Base-by-base conservation (phyloP, 176 grass and related monocot genomes). In the Musa troglodytarum region DNA sequence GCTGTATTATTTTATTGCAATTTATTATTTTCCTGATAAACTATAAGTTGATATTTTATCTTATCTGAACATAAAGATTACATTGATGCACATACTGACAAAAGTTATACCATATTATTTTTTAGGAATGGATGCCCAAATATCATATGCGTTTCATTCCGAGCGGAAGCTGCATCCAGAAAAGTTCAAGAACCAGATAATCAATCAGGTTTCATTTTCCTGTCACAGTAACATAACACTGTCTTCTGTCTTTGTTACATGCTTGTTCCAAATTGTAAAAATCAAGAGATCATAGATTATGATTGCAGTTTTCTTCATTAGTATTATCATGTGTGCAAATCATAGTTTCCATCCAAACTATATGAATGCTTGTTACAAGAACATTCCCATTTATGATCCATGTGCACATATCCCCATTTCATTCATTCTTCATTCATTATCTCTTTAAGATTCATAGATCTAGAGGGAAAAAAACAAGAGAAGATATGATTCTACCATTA, bases 101-200 rank as follows among this genome's bases (percentile, higher is more conserved):
- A 43, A 43, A 43, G 4, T 43, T 49, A 53, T 15, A 49, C 25
- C 49, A 79, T 84, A 16, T 71, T 88, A 19, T 12, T 12, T 70
- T 70, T 70, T 70, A 54, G 25, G 25, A 15, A 74, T 74, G 51
- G 52, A 12, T 43, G 25, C 15, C 34, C 62, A 64, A 65, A n/a
- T 25, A 52, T 24, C n/a, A 65, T 77, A 77, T 52, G 87, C 76
- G 78, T 97, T 97, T 87, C 93, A 97, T 85, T 83, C 87, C 75
- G 90, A 97, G 83, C 83, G 93, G 54, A 97, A 90, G 85, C 72
- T 51, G 80, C 85, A 97, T 81, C 90, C 93, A 76, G 90, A 97
- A 77, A 97, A 88, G 53, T 96, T 96, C 79, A 96, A 87, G 77
- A 92, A 88, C 26, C 93, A 96, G 72, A 65, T 88, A 77, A 86